Conservation (phyloP, 257 asterid genomes). For the Plectranthus barbatus region DNA sequence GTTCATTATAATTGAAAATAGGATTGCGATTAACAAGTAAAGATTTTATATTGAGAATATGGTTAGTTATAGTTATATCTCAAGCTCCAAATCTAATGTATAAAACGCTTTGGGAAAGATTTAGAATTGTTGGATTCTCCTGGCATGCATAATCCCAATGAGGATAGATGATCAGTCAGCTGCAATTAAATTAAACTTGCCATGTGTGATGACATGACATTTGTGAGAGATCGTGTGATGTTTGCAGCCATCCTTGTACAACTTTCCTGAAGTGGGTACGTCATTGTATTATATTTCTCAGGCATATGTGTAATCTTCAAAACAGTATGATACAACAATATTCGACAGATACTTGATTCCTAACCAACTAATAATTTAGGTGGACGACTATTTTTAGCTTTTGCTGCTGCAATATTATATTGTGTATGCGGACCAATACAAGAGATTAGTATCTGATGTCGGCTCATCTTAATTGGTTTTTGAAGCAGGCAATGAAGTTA, state of each 20-base stretch:
- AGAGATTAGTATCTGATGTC: too few relatives aligned
- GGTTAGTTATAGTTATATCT: constrained; percentile 1
- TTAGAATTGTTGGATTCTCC: constrained; percentile 90
- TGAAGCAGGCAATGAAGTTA: constrained; percentile 54
- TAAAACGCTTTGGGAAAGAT: constrained; percentile 72
- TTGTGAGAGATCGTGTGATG: constrained; percentile 86
- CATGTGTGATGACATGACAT: constrained; percentile 91
- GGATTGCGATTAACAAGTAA: background rate
- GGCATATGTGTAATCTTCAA: background rate
- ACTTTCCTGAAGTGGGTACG: constrained; percentile 71
- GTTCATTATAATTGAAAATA: background rate
- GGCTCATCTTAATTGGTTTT: constrained; percentile 7
- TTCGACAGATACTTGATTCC: too few relatives aligned
- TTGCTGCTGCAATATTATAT: background rate
- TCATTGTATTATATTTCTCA: background rate
- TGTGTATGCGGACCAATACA: background rate
- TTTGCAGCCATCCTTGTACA: constrained; percentile 84
- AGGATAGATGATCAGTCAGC: constrained; percentile 85
- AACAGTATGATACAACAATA: background rate
- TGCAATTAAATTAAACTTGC: constrained; percentile 91
- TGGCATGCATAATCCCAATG: constrained; percentile 92
- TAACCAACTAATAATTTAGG: too few relatives aligned
- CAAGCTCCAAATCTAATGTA: constrained; percentile 11
- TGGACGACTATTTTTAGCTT: background rate
- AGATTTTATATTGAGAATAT: background rate